Base-by-base conservation (phyloP, 352 stramenopile genomes). In the Globisporangium paddicum region DNA sequence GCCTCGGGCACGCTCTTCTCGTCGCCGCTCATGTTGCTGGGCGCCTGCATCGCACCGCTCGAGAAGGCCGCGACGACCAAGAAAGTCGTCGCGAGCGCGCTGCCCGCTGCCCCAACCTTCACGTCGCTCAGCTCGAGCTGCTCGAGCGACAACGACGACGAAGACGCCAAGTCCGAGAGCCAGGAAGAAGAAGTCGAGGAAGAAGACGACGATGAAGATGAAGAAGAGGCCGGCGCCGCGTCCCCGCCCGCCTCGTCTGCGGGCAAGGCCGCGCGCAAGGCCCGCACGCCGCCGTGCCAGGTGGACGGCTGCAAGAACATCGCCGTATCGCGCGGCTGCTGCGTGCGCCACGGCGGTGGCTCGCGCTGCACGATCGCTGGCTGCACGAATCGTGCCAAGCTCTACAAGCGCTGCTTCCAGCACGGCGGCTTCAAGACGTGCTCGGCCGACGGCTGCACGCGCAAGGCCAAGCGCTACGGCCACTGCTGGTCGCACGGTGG, bases 391-490 rank as follows among this genome's bases (percentile, higher is more conserved):
- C 75, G 80, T 45, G 80, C 80, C 49, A 88, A 88, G 65, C 72
- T 87, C 35, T 77, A 82, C 62, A 88, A 87, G 64, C 73, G 74
- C 58, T 90, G 80, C 74, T 90, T 90, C 64, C 80, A 90, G 64
- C 80, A 90, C 68, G 79, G 77, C 30, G 79, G 79, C 40, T 87
- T 74, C 37, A 88, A 87, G 40, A 86, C 74, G 40, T 93, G 83
- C 67, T 65, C 77, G 26, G 69, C 77, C 10, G 70, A 83, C 2
- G 72, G 77, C 42, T 93, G 83, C 71, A 73, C 61, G 55, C 76
- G 74, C 62, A 88, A 89, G 50, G 80, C 83, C 63, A 90, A 90
- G 65, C 81, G 80, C n/a, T 89, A 89, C 63, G 83, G 83, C 51
- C 79, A 87, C 65, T 93, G 83, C 69, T 90, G 81, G 75, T 88